Evolutionary conservation across 495 filamentous ascomycete species (phyloP), one percentile per base, ranked within the genome.

Genomic region (Haplographium delicatum): DNA sequence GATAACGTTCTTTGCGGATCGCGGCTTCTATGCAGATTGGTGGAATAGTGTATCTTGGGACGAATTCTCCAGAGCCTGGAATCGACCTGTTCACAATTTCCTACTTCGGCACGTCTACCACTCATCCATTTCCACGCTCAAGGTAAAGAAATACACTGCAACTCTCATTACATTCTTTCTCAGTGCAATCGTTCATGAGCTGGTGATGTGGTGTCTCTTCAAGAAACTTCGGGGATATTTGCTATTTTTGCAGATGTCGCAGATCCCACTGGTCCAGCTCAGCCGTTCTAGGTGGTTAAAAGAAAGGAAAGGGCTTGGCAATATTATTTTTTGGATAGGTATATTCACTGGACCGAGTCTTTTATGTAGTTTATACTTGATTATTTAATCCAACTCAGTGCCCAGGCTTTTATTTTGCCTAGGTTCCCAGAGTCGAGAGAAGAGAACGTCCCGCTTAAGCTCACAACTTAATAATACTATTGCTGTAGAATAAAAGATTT

Each of bases 101-200:
- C 63, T 88, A 28, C 65, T 86, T 19, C 71, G 85, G 2, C 85
- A 89, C 54, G 85, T 89, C 31, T 89, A 89, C 53, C 83, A 89
- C 61, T 78, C 74, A 42, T 80, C 74, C 46, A 89, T 89, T 60
- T 84, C 81, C 18, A 73, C 81, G 3, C 80, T 87, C 59, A 75
- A 79, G 54, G 72, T 88, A 13, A 78, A 80, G 53, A 81, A 80
- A 60, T 69, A 76, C 49, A 78, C 78, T n/a, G 85, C 85, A 7
- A 88, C 84, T 26, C 70, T 88, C 16, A 76, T 86, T 23, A 89
- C 85, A 6, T 89, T 89, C 59, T 72, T 88, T 43, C 61, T 89
- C 10, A 78, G 72, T 11, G 83, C 85, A 1, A 73, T 79, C 51
- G 76, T 87, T 18, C 85, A 89, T 37, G 44, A 47, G 22, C 45